Base-by-base conservation (phyloP, 495 filamentous ascomycete genomes). In the Penicillium malachiteum region DNA sequence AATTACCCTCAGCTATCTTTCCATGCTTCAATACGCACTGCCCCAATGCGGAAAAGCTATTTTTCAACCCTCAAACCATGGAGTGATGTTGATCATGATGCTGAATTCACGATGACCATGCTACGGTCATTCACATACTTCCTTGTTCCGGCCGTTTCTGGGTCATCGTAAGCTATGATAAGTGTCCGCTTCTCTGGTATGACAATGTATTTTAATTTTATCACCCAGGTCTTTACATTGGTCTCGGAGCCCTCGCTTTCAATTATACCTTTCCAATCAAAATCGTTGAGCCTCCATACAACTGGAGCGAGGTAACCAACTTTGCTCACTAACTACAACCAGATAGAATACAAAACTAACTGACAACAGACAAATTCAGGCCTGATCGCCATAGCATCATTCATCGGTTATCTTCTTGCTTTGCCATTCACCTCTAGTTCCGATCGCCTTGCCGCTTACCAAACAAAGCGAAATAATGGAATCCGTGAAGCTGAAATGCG, bases 401-500 rank as follows among this genome's bases (percentile, higher is more conserved):
- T 78, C 31, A 55, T 78, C 33, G 82, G 82, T 38, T 85, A 78
- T 57, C 52, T 72, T 30, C 64, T 83, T 35, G 81, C 82, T 26
- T 63, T 85, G 39, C 82, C 82, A 7, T 81, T 85, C 63, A 80
- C 78, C 13, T 71, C 78, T 6, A 74, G 75, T 9, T 84, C 81
- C 1, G 81, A 85, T 63, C 70, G 70, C 14, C 73, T 85, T 14
- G 82, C 81, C 3, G 82, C 82, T 16, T 70, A 73, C 62, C 73
- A 80, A 2, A 84, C 81, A 1, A 75, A 74, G 33, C 69, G 72
- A 30, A 85, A 85, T 69, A 66, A 72, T 52, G 72, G 75, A 43
- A 78, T 84, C 59, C 80, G 82, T 50, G 82, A 85, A 63, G 78
- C 82, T 38, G 82, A 85, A 63, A 84, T 85, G 81, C 80, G 82